These are phyloP conservation scores for Boletus semigastroideus DNA, from an alignment of 1,284 basidiomycete species.

Conservation along the genomic window DNA sequence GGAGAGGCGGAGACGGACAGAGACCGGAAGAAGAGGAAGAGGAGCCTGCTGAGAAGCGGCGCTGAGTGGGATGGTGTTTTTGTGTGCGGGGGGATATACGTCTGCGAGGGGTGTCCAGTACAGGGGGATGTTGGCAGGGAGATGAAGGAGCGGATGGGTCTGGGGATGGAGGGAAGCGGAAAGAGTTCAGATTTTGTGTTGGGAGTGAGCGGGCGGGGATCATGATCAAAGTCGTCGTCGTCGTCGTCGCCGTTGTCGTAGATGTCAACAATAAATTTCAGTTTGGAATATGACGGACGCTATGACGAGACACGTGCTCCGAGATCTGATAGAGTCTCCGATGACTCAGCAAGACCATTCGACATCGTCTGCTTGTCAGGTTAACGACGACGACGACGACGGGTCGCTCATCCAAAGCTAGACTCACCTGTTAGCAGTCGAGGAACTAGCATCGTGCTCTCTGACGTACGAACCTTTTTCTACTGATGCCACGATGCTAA, in stretches of 20 bases:
- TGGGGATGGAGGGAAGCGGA: conserved; percentile 2
- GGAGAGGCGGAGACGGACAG: conserved; percentile 23
- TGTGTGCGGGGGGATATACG: background rate
- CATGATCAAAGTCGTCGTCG: background rate
- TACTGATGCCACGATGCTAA: conserved; percentile 20
- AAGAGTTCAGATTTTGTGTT: background rate
- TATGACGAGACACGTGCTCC: conserved; percentile 30
- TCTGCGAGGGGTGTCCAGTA: conserved; percentile 23
- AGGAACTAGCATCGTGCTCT: conserved; percentile 8
- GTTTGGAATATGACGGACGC: conserved; percentile 32
- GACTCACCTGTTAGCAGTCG: conserved; percentile 22
- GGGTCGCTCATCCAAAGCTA: background rate
- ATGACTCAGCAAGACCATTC: conserved; percentile 25
- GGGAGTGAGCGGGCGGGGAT: background rate
- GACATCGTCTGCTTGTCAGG: conserved; percentile 6
- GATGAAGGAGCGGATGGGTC: conserved; percentile 36
- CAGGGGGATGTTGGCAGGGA: conserved; percentile 33
- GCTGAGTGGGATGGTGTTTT: conserved; percentile 28
- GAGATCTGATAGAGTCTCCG: conserved; percentile 17
- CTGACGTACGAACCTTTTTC: conserved; percentile 23
- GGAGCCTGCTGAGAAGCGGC: conserved; percentile 40
- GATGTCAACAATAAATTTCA: conserved; percentile 12
- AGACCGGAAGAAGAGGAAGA: conserved; percentile 39
- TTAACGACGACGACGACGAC: conserved; percentile 17
- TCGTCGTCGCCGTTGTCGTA: background rate